phyloP scores from a whole-genome alignment of 257 asterid species.

The Solanum sejunctum region DNA sequence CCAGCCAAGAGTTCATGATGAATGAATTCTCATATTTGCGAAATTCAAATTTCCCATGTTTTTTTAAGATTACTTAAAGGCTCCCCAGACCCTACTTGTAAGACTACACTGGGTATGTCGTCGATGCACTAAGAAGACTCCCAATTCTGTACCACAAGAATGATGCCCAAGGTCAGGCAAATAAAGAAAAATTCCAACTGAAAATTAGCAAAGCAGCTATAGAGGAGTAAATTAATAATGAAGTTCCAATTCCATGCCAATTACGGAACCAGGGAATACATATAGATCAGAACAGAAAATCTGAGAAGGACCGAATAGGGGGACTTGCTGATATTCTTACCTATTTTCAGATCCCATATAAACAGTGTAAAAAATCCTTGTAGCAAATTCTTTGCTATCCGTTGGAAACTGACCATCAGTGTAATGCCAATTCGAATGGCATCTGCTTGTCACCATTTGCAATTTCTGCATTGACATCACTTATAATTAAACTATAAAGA shows the following conservation, averaged over 20 bases:
- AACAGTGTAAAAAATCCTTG: constrained; percentile 81
- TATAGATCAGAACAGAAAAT: not conserved
- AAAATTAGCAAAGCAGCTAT: not conserved
- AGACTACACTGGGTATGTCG: not conserved
- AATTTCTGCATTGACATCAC: constrained; percentile 40
- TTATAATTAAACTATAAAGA: not conserved
- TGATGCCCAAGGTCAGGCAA: not conserved
- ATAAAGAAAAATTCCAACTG: not conserved
- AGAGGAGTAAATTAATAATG: not conserved
- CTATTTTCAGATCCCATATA: constrained; percentile 95
- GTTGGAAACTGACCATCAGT: constrained; percentile 65
- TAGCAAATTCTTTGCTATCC: constrained; percentile 85
- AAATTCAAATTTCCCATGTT: not conserved
- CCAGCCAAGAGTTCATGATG: not conserved
- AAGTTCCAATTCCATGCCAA: not conserved
- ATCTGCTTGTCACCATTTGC: constrained; percentile 74
- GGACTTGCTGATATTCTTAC: constrained; percentile 18
- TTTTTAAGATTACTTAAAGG: not conserved
- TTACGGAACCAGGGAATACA: not conserved
- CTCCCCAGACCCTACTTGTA: not conserved
- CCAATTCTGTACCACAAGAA: not conserved
- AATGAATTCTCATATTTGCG: not conserved
- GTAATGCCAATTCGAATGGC: constrained; percentile 80
- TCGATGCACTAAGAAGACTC: not conserved
- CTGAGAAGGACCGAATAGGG: not conserved